Conservation (phyloP, 2,329 filamentous ascomycete genomes). For the Pseudogymnoascus sp. region DNA sequence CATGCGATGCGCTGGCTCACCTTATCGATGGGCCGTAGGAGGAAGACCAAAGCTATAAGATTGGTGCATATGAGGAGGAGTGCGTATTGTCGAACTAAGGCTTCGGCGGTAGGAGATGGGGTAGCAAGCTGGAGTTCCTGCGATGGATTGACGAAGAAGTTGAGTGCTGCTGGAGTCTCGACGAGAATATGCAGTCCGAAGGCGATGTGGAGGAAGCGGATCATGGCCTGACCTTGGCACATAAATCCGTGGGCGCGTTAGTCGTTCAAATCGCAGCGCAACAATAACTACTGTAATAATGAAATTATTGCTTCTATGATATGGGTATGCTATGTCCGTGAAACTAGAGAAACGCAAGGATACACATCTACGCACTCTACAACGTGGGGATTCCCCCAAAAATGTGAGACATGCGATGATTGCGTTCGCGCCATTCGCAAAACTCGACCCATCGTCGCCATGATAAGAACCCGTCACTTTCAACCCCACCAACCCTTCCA, state of each 20-base stretch:
- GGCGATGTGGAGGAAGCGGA: conserved; percentile 14
- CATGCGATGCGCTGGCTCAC: conserved; percentile 27
- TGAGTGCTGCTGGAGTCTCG: conserved; percentile 31
- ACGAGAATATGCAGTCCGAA: conserved; percentile 30
- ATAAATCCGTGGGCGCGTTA: not conserved
- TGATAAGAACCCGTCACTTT: not conserved
- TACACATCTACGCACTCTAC: not conserved
- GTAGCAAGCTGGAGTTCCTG: conserved; percentile 22
- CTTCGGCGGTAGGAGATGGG: conserved; percentile 30
- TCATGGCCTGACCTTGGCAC: not conserved
- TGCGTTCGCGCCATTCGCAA: not conserved
- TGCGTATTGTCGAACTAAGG: conserved; percentile 33
- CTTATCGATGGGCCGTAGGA: conserved; percentile 23
- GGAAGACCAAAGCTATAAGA: conserved; percentile 30
- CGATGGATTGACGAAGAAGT: conserved; percentile 30
- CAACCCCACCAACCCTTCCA: not conserved
- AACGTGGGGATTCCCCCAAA: not conserved
- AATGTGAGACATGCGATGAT: not conserved
- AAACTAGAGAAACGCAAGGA: not conserved
- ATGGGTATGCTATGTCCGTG: not conserved
- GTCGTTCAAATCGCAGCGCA: not conserved
- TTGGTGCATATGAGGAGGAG: conserved; percentile 29
- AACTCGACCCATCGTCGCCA: not conserved
- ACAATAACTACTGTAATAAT: not conserved
- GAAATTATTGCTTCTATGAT: not conserved